Evolutionary conservation across 1,284 basidiomycete genomes (phyloP).

Genomic region (Schizophyllum commune): DNA sequence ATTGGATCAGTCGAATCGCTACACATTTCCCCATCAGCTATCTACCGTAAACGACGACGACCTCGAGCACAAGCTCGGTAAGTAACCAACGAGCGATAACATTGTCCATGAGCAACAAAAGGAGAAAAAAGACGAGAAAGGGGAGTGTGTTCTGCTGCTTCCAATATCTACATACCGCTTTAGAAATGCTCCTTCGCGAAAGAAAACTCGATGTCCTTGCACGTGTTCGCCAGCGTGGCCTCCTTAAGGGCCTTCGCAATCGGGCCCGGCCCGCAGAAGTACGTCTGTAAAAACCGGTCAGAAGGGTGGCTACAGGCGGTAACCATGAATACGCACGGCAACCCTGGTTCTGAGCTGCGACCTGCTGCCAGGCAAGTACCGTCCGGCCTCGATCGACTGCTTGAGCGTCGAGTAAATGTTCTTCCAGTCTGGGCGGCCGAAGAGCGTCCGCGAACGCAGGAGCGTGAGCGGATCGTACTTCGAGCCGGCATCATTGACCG

Average conservation of each 20-base stretch:
- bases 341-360: conserved; percentile 76
- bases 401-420: conserved; percentile 66
- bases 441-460: conserved; percentile 78
- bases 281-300: conserved; percentile 46
- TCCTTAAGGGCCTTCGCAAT: conserved; percentile 71
- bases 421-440: conserved; percentile 83
- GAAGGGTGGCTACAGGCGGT: conserved; percentile 1
- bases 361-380: conserved; percentile 71
- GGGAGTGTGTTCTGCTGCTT: not conserved
- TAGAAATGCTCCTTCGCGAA: conserved; percentile 81
- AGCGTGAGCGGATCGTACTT: conserved; percentile 82
- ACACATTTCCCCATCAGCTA: too few relatives aligned
- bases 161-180: conserved; percentile 10
- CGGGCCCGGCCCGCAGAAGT: conserved; percentile 74
- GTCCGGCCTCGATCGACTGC: conserved; percentile 68
- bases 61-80: too few relatives aligned
- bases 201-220: conserved; percentile 56
- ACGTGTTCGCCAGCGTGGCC: conserved; percentile 50
- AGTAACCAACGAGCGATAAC: too few relatives aligned
- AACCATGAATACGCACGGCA: conserved; percentile 43
- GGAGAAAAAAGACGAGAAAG: conserved; percentile 8
- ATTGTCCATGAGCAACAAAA: not conserved
- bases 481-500: conserved; percentile 76
- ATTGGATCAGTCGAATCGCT: too few relatives aligned
- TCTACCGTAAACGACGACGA: too few relatives aligned